Evolutionary conservation across 495 filamentous ascomycete genomes (phyloP), one percentile per base, ranked within the genome.

Genomic region (Podospora pseudoanserina): DNA sequence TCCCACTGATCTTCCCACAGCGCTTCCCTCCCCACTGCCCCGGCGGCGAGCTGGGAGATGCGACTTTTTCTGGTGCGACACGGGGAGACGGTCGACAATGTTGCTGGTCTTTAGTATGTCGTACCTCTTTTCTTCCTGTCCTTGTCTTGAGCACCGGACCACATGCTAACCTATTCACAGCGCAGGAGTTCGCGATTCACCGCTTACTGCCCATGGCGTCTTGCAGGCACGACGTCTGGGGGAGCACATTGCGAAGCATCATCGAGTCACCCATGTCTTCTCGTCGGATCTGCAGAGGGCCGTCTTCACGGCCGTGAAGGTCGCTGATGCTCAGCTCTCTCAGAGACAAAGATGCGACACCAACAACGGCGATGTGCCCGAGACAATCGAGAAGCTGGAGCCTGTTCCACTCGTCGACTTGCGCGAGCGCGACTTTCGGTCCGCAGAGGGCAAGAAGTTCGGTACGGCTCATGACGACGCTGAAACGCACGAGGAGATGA

Each of bases 21-120:
- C 30, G 30, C 30, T 7, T 32, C 7, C 30, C 30, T 7, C 30
- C 30, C 30, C 30, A 32, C 7, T 32, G 39, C 39, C 39, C 39
- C 39, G 39, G 39, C 39, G 39, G 39, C 39, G 39, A 49, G 39
- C 39, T 49, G 39, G 19, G 26, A 28, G 11, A 90, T 95, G 91
- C 87, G 83, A 75, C 78, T 97, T 59, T 86, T 91, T 74, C 86
- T 97, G 61, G 88, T 95, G 68, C 86, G 93, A 63, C 93, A 97
- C 80, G 93, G 89, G 67, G 93, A 97, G 78, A 94, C 93, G 4
- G 89, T 94, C 57, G 89, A 95, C 77, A 97, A 96, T 79, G 88
- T 95, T 65, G 89, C 88, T 44, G 84, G 87, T 63, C 73, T 88
- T 65, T 92, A 90, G 92, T 94, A 84, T 69, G 88, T 62, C 60